Evolutionary conservation across 768 basidiomycete species (phyloP).

Genomic region (Leucocoprinus birnbaumii): DNA sequence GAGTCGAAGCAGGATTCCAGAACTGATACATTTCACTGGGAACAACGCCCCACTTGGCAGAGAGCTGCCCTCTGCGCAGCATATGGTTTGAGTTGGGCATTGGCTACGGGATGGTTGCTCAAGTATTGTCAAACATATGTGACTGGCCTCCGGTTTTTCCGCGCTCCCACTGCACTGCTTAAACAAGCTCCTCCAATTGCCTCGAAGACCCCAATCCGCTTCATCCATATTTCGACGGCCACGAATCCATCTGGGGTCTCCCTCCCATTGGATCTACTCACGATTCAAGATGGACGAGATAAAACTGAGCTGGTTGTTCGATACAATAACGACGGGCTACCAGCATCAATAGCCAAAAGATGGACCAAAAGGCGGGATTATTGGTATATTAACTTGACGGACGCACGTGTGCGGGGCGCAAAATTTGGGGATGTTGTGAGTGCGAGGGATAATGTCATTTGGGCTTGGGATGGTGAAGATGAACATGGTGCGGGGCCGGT

Average conservation of each 20-base stretch:
- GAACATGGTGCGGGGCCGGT: slow-evolving; percentile 2
- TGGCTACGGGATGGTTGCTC: slow-evolving; percentile 24
- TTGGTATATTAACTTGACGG: slow-evolving; percentile 29
- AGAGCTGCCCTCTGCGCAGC: slow-evolving; percentile 25
- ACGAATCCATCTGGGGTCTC: slow-evolving; percentile 21
- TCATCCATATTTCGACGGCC: slow-evolving; percentile 11
- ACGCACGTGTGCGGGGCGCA: slow-evolving; percentile 24
- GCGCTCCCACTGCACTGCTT: slow-evolving; percentile 26
- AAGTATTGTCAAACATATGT: slow-evolving; percentile 14
- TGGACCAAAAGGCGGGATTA: slow-evolving; percentile 20
- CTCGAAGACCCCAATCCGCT: neutral
- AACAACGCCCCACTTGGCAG: slow-evolving; percentile 31
- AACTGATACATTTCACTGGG: slow-evolving; percentile 17
- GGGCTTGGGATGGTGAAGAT: slow-evolving; percentile 23
- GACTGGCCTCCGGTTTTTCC: slow-evolving; percentile 28
- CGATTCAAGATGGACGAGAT: slow-evolving; percentile 28
- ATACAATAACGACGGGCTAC: neutral
- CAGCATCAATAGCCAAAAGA: neutral
- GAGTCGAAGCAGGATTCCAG: neutral
- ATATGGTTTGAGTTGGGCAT: slow-evolving; percentile 27
- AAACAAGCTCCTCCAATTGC: too few relatives aligned
- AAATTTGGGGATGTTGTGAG: slow-evolving; percentile 12
- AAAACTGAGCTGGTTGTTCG: slow-evolving; percentile 29
- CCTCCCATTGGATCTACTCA: slow-evolving; percentile 24
- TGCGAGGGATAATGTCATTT: slow-evolving; percentile 25